Evolutionary conservation across 2,329 filamentous ascomycete species (phyloP).

Genomic region (Biscogniauxia sp.): DNA sequence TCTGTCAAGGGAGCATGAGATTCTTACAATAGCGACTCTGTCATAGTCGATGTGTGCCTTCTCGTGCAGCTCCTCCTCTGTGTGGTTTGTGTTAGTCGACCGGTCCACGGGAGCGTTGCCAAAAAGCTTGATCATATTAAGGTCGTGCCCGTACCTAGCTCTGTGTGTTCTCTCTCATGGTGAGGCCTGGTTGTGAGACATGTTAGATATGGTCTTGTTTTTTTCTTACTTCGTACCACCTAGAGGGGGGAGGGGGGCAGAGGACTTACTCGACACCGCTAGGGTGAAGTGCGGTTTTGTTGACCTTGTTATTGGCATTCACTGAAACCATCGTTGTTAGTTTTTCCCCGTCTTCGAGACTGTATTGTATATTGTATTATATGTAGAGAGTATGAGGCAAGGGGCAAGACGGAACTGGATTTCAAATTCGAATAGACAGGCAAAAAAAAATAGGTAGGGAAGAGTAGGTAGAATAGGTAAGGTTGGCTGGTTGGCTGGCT

Average conservation of each 20-base stretch:
- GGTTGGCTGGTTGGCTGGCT: too few species aligned
- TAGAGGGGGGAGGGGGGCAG: constrained; percentile 9
- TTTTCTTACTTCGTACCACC: neutral
- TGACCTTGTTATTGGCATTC: constrained; percentile 61
- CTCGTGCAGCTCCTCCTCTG: constrained; percentile 92
- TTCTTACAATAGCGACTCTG: constrained; percentile 93
- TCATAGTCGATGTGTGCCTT: constrained; percentile 99
- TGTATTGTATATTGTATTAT: neutral
- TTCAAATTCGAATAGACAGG: too few species aligned
- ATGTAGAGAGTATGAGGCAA: neutral
- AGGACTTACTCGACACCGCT: constrained; percentile 79
- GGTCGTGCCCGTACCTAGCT: constrained; percentile 59
- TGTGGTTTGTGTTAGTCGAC: constrained; percentile 20
- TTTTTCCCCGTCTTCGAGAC: too few species aligned
- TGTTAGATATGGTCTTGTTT: constrained; percentile 30
- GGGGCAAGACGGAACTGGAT: neutral
- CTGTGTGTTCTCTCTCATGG: constrained; percentile 74
- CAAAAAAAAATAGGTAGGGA: too few species aligned
- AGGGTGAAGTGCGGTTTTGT: constrained; percentile 91
- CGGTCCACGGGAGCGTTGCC: neutral
- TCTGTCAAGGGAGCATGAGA: constrained; percentile 9
- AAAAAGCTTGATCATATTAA: constrained; percentile 2
- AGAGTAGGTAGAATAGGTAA: too few species aligned
- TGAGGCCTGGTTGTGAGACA: constrained; percentile 58
- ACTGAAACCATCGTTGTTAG: constrained; percentile 37